Percentiles rank a stretch among this genome's conserved stretches.
phyloP scores from a whole-genome alignment of 805 yeast genomes.

The Candida succiphila region DNA sequence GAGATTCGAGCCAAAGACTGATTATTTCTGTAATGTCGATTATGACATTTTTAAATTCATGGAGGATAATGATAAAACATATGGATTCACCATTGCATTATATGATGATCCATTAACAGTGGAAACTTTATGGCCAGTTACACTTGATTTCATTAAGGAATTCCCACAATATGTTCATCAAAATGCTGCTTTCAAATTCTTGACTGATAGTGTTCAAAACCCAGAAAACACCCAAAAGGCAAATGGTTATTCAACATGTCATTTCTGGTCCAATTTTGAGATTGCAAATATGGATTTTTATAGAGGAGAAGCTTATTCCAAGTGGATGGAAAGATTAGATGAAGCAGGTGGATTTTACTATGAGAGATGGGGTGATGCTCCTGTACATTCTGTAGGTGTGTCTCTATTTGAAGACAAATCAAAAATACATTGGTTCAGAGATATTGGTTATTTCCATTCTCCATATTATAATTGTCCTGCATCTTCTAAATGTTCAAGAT shows the following conservation, averaged over 20 bases:
- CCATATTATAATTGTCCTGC: constrained; percentile 81
- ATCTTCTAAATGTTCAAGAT: constrained; percentile 34
- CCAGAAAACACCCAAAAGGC: constrained; percentile 32
- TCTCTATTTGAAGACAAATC: constrained; percentile 62
- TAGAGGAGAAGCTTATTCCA: constrained; percentile 57
- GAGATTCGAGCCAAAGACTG: constrained; percentile 73
- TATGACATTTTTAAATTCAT: constrained; percentile 73
- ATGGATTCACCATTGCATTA: constrained; percentile 64
- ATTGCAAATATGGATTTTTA: constrained; percentile 77
- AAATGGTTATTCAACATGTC: constrained; percentile 50
- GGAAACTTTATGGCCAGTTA: constrained; percentile 59
- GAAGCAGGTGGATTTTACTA: constrained; percentile 76
- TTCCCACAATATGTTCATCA: constrained; percentile 53
- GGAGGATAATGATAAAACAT: constrained; percentile 58
- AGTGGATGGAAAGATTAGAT: constrained; percentile 60
- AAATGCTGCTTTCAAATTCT: constrained; percentile 49
- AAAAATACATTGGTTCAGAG: constrained; percentile 78
- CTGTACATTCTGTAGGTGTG: constrained; percentile 73
- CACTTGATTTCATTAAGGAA: constrained; percentile 46
- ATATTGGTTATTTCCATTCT: constrained; percentile 66
- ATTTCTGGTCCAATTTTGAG: constrained; percentile 87
- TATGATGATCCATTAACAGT: constrained; percentile 66
- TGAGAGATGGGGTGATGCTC: constrained; percentile 94
- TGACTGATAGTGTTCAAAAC: constrained; percentile 40
- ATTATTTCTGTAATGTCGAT: constrained; percentile 56